Percentiles rank a stretch among this genome's conserved stretches.
Conservation (phyloP, 2,329 filamentous ascomycete genomes). For the Aspergillus chevalieri region DNA sequence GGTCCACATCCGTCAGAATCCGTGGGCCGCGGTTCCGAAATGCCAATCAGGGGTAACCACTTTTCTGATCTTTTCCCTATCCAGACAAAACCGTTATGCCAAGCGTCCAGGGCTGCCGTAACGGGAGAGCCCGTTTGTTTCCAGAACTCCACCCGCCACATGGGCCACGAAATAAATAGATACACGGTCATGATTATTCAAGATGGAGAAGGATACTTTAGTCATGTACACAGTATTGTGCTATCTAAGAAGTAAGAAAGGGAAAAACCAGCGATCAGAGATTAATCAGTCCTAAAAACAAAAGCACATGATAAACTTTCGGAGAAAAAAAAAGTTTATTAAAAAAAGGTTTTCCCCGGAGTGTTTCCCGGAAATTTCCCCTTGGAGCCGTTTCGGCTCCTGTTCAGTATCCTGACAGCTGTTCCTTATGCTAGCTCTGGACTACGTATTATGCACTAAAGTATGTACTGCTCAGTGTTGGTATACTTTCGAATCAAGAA, state of each 20-base stretch:
- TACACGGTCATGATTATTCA: neutral
- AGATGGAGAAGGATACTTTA: neutral
- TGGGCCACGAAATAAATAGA: constrained; percentile 13
- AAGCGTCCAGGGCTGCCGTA: constrained; percentile 17
- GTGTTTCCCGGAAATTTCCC: neutral
- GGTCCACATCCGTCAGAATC: neutral
- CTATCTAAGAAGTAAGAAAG: neutral
- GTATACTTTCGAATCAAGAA: no score
- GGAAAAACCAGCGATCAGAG: neutral
- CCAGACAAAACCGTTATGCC: constrained; percentile 28
- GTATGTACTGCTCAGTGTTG: no score
- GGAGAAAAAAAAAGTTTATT: constrained; percentile 2
- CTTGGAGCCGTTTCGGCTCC: neutral
- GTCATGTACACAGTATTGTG: neutral
- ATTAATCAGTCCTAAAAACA: neutral
- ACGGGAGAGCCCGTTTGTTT: constrained; percentile 26
- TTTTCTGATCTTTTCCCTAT: constrained; percentile 9
- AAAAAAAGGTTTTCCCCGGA: neutral
- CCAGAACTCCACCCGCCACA: constrained; percentile 26
- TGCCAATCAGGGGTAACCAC: no score
- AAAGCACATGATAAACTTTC: neutral
- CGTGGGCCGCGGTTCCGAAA: neutral
- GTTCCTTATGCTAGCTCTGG: no score
- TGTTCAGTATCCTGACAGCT: no score
- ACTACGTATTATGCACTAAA: no score